Evolutionary conservation across 352 stramenopile species (phyloP).

Genomic region (Phytopythium kandeliae): DNA sequence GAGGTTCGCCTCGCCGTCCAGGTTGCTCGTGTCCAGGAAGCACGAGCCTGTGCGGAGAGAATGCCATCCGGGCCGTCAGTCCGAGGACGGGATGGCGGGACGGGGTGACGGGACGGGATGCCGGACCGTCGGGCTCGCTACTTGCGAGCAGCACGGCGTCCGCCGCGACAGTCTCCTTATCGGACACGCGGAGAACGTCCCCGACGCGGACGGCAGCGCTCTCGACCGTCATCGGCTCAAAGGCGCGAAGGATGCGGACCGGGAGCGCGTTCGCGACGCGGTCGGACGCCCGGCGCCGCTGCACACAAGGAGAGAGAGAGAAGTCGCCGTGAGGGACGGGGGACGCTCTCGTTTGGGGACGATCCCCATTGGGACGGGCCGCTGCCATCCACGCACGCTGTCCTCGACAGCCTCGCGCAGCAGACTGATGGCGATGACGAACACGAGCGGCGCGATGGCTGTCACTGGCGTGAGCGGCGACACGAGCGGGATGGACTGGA

Average conservation of each 20-base stretch:
- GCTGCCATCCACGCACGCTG: conserved; percentile 44
- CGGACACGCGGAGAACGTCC: conserved; percentile 79
- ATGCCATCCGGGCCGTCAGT: no score
- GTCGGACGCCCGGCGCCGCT: conserved; percentile 55
- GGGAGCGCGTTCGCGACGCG: conserved; percentile 54
- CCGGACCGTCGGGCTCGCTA: conserved; percentile 76
- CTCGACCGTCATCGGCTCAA: conserved; percentile 44
- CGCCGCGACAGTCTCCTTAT: conserved; percentile 86
- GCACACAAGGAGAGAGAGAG: not conserved
- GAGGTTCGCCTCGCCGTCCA: conserved; percentile 78
- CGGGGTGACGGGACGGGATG: no score
- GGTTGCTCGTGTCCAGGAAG: conserved; percentile 80
- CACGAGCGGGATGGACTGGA: conserved; percentile 88
- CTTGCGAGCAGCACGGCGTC: conserved; percentile 89
- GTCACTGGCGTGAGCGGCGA: conserved; percentile 67
- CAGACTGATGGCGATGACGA: conserved; percentile 76
- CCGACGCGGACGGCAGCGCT: conserved; percentile 84
- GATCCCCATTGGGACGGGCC: no score
- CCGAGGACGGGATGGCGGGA: no score
- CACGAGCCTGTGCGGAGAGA: conserved; percentile 33
- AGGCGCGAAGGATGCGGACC: conserved; percentile 51
- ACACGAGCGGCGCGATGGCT: conserved; percentile 73
- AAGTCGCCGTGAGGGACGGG: no score
- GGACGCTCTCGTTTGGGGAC: no score
- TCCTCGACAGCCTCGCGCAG: conserved; percentile 80